phyloP scores from a whole-genome alignment of 208 protist genomes.

The Polymyxa betae region DNA sequence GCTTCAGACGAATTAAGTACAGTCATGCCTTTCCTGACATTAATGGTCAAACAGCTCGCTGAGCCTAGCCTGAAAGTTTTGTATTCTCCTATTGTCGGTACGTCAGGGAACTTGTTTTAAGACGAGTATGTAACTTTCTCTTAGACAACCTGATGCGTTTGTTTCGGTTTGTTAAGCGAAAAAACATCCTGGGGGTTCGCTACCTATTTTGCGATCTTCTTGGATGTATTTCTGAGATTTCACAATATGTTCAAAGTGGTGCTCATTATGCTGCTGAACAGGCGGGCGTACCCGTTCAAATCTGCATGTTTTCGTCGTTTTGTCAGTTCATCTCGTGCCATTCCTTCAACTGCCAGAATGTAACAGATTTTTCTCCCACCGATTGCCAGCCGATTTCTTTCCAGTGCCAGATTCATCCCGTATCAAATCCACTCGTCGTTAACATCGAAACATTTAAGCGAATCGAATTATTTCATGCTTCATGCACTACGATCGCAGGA shows the following conservation, averaged over 20 bases:
- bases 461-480: not conserved
- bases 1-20: not conserved
- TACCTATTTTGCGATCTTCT: slow-evolving; percentile 17
- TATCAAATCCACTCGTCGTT: not conserved
- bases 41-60: slow-evolving; percentile 51
- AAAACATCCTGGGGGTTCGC: not conserved
- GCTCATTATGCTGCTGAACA: slow-evolving; percentile 20
- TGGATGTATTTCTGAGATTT: not conserved
- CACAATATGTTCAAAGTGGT: not conserved
- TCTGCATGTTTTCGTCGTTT: not conserved
- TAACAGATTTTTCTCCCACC: not conserved
- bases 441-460: not conserved
- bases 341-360: not conserved
- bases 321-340: not conserved
- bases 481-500: not conserved
- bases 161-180: not conserved
- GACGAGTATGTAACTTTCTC: not conserved
- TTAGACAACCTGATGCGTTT: not conserved
- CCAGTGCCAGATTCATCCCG: no score
- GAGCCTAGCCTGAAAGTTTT: not conserved
- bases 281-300: not conserved
- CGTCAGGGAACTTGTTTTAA: not conserved
- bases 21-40: not conserved
- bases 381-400: no score
- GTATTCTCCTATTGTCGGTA: not conserved